These are phyloP conservation scores for Furcasterigmium sp. DNA, from an alignment of 2,329 filamentous ascomycete species.

Conservation along the genomic window DNA sequence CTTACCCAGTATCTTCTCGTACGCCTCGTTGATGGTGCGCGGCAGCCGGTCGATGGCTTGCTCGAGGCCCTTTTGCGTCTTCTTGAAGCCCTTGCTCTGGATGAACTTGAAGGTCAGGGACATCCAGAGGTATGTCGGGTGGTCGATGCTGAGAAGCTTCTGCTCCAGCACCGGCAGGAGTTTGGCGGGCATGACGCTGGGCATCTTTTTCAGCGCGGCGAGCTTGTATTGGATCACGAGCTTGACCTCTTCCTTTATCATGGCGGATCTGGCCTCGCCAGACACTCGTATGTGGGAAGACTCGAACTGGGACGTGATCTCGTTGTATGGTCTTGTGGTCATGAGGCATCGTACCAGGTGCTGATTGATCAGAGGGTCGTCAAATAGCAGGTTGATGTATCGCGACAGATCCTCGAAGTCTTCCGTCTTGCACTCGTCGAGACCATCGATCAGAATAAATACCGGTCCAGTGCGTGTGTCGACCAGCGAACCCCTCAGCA, in stretches of 20 bases:
- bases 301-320: neutral
- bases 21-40: neutral
- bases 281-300: neutral
- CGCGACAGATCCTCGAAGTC: neutral
- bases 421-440: neutral
- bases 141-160: neutral
- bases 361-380: no score
- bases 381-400: neutral
- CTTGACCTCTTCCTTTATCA: neutral
- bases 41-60: neutral
- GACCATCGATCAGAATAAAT: neutral
- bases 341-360: neutral
- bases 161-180: neutral
- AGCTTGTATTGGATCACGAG: neutral
- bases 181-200: neutral
- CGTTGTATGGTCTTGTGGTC: neutral
- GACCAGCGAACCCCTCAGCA: neutral
- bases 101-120: neutral
- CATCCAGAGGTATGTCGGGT: constrained; percentile 1
- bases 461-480: neutral
- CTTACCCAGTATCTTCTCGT: neutral
- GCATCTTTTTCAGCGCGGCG: neutral
- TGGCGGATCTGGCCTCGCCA: neutral
- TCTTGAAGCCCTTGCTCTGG: neutral
- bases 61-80: neutral